Evolutionary conservation across 1,139 yeast species (phyloP), one percentile per base, ranked within the genome.

Genomic region (Pneumocystis canis): DNA sequence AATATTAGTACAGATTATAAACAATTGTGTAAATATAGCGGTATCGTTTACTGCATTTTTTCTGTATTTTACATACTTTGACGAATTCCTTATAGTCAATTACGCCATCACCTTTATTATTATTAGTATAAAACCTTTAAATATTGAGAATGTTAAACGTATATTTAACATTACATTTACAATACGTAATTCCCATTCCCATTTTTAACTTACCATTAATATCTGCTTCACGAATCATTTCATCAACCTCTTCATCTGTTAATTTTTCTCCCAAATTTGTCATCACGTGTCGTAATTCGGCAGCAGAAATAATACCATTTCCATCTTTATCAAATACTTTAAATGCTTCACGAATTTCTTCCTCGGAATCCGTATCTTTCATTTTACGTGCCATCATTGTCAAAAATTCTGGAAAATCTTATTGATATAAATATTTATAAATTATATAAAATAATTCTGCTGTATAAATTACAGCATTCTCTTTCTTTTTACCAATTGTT

Each of bases 231-330:
- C 87, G 83, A 73, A 92, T 83, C 97, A 92, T 92, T 76, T 89
- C 95, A 71, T 89, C 95, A 63, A 94, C 96, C 75, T 92, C 98
- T 63, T 90, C 95, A 70, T 92, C 97, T 40, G 95, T 84, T 71
- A 92, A 81, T 75, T 88, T 89, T 76, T 92, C 98, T 69, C 98
- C 98, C 73, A 94, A 89, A 14, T 97, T 88, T 58, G 97, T 90
- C 77, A 92, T 84, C 60, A 92, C 97, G 74, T 90, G 96, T 76
- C 95, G 86, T 74, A 92, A 83, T 78, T 92, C 99, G 67, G 96
- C 95, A 65, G 95, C 92, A 65, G 95, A 87, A 72, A 92, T 92
- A 76, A 86, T 87, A 67, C 98, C 99, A 73, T 92, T 97, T 64
- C 97, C 97, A 74, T 92, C 95, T 73, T 89, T 80, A 76, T 84